A percentile compares a stretch with the other conserved stretches of the same genome.
These are phyloP conservation scores for Talaromyces sp. DNA, from an alignment of 2,329 filamentous ascomycete genomes.

Conservation along the genomic window DNA sequence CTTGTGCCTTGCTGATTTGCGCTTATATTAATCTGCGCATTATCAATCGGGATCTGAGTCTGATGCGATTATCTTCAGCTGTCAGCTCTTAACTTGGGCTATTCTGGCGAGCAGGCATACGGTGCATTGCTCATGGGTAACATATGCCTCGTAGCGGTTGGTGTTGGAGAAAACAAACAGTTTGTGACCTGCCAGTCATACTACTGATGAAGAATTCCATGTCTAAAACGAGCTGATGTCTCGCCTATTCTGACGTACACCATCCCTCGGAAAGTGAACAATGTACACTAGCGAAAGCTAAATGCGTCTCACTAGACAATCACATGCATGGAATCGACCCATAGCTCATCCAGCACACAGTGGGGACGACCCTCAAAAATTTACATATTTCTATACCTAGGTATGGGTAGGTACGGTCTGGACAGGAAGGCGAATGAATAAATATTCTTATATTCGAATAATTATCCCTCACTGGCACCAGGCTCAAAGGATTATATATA, in stretches of 20 bases:
- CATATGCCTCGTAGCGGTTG: background rate
- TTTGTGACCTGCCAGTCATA: background rate
- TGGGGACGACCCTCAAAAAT: background rate
- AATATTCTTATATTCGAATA: background rate
- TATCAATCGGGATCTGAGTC: background rate
- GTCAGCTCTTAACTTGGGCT: background rate
- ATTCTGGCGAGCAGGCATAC: background rate
- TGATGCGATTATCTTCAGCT: background rate
- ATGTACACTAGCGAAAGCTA: conserved; percentile 3
- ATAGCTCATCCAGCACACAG: background rate
- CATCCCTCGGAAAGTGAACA: conserved; percentile 1
- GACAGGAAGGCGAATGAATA: background rate
- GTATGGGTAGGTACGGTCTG: background rate
- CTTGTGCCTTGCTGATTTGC: conserved; percentile 13
- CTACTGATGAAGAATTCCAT: background rate
- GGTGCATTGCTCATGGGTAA: background rate
- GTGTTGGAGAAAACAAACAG: background rate
- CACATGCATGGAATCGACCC: background rate
- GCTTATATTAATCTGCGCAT: background rate
- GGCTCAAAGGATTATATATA: background rate
- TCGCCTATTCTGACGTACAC: background rate
- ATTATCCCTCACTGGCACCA: background rate
- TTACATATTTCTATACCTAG: too few relatives aligned
- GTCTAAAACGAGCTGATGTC: background rate
- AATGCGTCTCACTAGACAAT: background rate